A percentile compares a stretch with the other conserved stretches of the same genome.
Evolutionary conservation across 495 filamentous ascomycete species (phyloP).

Genomic region (Lophiostoma macrostomum): DNA sequence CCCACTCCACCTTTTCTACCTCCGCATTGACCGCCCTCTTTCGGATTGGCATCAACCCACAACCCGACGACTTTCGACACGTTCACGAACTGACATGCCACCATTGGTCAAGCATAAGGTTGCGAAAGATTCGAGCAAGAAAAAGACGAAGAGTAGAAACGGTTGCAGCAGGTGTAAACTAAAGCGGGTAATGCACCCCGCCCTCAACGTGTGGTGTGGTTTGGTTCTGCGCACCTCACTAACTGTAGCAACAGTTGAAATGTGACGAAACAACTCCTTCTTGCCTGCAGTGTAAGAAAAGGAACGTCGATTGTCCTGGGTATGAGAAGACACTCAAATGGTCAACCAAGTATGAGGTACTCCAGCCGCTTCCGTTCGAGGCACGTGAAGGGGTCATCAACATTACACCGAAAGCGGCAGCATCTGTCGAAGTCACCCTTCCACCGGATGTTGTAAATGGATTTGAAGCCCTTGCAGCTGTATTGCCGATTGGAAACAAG

Average conservation of each 20-base stretch:
- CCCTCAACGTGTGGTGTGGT: too few relatives aligned
- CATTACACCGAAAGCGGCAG: not conserved
- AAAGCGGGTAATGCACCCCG: slow-evolving; percentile 19
- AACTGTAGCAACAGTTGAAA: slow-evolving; percentile 47
- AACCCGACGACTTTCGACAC: not conserved
- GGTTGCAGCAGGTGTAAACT: slow-evolving; percentile 30
- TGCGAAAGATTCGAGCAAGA: slow-evolving; percentile 2
- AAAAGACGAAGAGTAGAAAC: slow-evolving; percentile 31
- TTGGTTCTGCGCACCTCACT: slow-evolving; percentile 11
- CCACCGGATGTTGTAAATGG: slow-evolving; percentile 24
- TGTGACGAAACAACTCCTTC: slow-evolving; percentile 55
- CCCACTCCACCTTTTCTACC: slow-evolving; percentile 5
- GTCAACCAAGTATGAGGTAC: slow-evolving; percentile 52
- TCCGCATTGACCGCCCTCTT: not conserved
- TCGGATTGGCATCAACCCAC: slow-evolving; percentile 2
- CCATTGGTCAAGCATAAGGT: slow-evolving; percentile 9
- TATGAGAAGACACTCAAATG: slow-evolving; percentile 54
- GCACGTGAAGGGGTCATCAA: not conserved
- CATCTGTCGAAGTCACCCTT: slow-evolving; percentile 1
- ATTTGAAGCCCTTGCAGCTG: slow-evolving; percentile 28
- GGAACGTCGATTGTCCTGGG: slow-evolving; percentile 52
- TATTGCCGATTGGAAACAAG: slow-evolving; percentile 19
- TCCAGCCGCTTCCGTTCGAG: slow-evolving; percentile 21
- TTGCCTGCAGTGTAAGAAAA: slow-evolving; percentile 51
- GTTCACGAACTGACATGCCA: slow-evolving; percentile 9